phyloP scores from a whole-genome alignment of 1,139 yeast species.

The Cylindricascospora bacillispora region DNA sequence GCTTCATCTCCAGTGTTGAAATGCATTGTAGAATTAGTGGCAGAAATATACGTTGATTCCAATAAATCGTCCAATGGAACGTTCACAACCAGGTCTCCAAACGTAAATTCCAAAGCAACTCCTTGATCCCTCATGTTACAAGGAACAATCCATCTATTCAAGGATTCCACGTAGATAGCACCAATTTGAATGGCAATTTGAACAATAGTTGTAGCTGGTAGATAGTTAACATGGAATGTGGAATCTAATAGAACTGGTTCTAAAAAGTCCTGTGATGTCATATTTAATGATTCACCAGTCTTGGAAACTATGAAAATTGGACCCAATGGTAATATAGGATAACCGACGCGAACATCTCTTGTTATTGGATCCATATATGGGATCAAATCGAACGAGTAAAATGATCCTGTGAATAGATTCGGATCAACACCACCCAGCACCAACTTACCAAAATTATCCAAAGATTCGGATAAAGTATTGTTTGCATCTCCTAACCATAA shows the following conservation, averaged over 20 bases:
- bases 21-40: slow-evolving; percentile 23
- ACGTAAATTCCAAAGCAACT: slow-evolving; percentile 43
- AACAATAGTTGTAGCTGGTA: slow-evolving; percentile 50
- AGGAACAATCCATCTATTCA: slow-evolving; percentile 51
- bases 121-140: slow-evolving; percentile 40
- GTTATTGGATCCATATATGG: slow-evolving; percentile 30
- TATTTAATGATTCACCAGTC: slow-evolving; percentile 30
- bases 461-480: slow-evolving; percentile 1
- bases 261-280: slow-evolving; percentile 25
- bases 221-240: slow-evolving; percentile 36
- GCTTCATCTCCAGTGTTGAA: slow-evolving; percentile 47
- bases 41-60: slow-evolving; percentile 28
- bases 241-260: slow-evolving; percentile 55
- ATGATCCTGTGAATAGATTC: slow-evolving; percentile 33
- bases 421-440: slow-evolving; percentile 51
- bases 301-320: slow-evolving; percentile 36
- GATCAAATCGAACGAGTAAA: slow-evolving; percentile 37
- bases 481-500: slow-evolving; percentile 30
- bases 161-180: slow-evolving; percentile 45
- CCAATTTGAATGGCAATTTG: slow-evolving; percentile 63
- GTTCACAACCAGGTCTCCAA: slow-evolving; percentile 40
- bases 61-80: slow-evolving; percentile 45
- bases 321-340: slow-evolving; percentile 49
- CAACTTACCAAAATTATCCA: slow-evolving; percentile 28
- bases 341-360: slow-evolving; percentile 23